phyloP scores from a whole-genome alignment of 2,329 filamentous ascomycete genomes.

The Xylariomycetidae sp. region DNA sequence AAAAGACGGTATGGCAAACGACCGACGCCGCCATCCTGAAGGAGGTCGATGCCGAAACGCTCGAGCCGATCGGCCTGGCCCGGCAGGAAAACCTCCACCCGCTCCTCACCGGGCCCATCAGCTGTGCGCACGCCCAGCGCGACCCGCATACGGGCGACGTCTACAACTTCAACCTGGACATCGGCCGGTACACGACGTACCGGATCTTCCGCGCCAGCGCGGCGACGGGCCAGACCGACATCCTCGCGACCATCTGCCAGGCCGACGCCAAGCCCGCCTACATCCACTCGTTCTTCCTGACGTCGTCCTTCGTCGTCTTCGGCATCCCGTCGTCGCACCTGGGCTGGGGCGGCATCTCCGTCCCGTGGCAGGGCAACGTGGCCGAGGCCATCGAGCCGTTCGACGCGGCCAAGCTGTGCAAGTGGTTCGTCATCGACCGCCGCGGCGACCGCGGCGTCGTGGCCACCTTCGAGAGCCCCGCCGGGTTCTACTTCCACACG shows the following conservation, averaged over 20 bases:
- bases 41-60: constrained; percentile 62
- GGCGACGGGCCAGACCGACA: constrained; percentile 59
- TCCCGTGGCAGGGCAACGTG: constrained; percentile 63
- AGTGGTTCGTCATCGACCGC: constrained; percentile 74
- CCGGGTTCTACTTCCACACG: constrained; percentile 76
- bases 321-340: constrained; percentile 67
- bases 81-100: constrained; percentile 61
- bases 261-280: constrained; percentile 56
- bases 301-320: constrained; percentile 64
- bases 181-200: constrained; percentile 56
- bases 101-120: constrained; percentile 60
- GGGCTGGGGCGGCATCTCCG: constrained; percentile 50
- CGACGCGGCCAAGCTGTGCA: constrained; percentile 49
- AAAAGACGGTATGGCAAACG: constrained; percentile 47
- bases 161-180: constrained; percentile 76
- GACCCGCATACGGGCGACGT: constrained; percentile 71
- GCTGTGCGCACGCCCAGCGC: constrained; percentile 66
- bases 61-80: constrained; percentile 66
- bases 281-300: constrained; percentile 78
- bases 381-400: constrained; percentile 64
- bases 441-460: constrained; percentile 58
- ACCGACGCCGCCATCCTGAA: constrained; percentile 56
- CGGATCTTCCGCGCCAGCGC: constrained; percentile 64
- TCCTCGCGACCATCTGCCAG: constrained; percentile 62
- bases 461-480: constrained; percentile 60